phyloP scores from a whole-genome alignment of 1,139 yeast genomes.

The Blastobotrys proliferans region DNA sequence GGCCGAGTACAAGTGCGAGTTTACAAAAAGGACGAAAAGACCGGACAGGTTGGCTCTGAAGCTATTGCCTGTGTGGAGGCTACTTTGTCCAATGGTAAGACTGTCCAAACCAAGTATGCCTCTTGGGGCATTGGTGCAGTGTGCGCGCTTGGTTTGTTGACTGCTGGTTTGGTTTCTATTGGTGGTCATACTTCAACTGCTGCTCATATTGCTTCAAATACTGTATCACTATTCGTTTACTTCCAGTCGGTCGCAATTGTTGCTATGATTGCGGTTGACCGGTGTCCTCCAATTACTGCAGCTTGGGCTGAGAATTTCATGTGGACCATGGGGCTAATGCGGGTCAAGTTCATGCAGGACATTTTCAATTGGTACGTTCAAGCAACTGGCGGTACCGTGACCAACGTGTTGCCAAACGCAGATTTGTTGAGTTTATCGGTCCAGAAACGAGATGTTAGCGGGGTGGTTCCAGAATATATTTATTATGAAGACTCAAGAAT shows the following conservation, averaged over 20 bases:
- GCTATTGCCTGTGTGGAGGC: constrained; percentile 94
- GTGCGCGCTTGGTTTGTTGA: constrained; percentile 79
- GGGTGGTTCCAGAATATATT: constrained; percentile 19
- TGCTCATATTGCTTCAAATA: constrained; percentile 93
- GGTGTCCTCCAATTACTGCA: constrained; percentile 94
- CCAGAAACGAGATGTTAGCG: constrained; percentile 46
- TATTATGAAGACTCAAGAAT: constrained; percentile 25
- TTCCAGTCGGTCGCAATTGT: constrained; percentile 92
- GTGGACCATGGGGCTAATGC: constrained; percentile 93
- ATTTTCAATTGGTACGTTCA: constrained; percentile 94
- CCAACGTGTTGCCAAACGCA: constrained; percentile 61
- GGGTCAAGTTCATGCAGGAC: constrained; percentile 72
- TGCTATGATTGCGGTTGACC: constrained; percentile 92
- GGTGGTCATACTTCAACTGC: constrained; percentile 91
- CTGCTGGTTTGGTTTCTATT: constrained; percentile 82
- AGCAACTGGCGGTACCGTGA: constrained; percentile 88
- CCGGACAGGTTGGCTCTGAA: constrained; percentile 12
- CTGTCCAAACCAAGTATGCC: constrained; percentile 92
- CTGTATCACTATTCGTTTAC: constrained; percentile 86
- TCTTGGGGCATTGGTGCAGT: constrained; percentile 97
- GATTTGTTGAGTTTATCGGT: constrained; percentile 70
- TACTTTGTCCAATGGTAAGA: constrained; percentile 76
- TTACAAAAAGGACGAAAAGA: constrained; percentile 43
- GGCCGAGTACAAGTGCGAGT: constrained; percentile 80
- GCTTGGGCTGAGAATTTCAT: constrained; percentile 97